Base-by-base conservation (phyloP, 331 rosid genomes). In the Stylosanthes scabra region DNA sequence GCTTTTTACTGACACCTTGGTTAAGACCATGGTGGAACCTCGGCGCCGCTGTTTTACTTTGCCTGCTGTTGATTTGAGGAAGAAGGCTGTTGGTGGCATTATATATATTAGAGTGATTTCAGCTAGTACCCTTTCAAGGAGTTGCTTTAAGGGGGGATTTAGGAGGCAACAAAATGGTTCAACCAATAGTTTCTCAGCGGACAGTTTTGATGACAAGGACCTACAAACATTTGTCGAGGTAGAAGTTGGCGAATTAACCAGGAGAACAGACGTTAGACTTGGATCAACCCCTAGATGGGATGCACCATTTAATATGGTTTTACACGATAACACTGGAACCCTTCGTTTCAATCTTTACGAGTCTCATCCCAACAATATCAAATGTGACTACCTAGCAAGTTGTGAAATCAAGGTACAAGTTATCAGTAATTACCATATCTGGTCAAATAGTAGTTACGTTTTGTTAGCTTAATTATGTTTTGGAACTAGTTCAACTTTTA, bases 11-110 rank as follows among this genome's bases (percentile, higher is more conserved):
- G 99, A 95, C 63, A 95, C 97, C 27, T 65, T 95, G 76, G 87
- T 74, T 29, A 90, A 91, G 77, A 95, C 97, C 6, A 95, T 92
- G 99, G 99, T 95, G 68, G 99, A 95, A 81, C 98, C 99, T 80
- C 93, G 88, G 42, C 90, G 99, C 5, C 96, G 91, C 5, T 95
- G 99, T 80, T 85, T 81, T 80, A 77, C 97, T 62, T 82, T 95
- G 84, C 98, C 99, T 59, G 86, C 96, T 0, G 88, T 82, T 56
- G 91, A 86, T 70, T 83, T 92, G 27, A 89, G 89, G 83, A 95
- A 88, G 80, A 84, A 63, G 71, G 97, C 91, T 6, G 98, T 88
- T 78, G 99, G 98, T 29, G 98, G 98, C 68, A 88, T 84, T 59
- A 81, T 92, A 78, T 83, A 90, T 70, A 86, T 90, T 58, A 87